Base-by-base conservation (phyloP, 495 filamentous ascomycete genomes). In the Chaetomium tenue region DNA sequence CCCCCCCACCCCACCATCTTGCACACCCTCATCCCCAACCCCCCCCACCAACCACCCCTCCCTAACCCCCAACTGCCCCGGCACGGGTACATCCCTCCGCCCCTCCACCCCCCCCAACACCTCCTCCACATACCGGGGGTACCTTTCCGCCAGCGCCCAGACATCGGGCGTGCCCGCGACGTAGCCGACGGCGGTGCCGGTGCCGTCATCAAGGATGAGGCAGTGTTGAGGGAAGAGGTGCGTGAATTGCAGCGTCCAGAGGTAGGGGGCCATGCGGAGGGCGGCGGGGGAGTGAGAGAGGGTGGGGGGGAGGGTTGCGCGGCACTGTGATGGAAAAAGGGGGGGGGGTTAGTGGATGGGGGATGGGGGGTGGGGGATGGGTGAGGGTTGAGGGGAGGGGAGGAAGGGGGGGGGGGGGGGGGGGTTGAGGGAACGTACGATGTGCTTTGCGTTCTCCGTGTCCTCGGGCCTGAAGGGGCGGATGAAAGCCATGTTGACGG, bases 221-320 rank as follows among this genome's bases (percentile, higher is more conserved):
- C 74, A 75, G 63, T 67, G 66, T 1, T 48, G 22, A 0, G 78
- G 78, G 47, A 60, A 73, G 61, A 80, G 74, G 59, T 71, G 68
- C 28, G 76, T 79, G 70, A 76, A 80, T 8, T 70, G 78, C 48
- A 79, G 76, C 16, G 76, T 77, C 78, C 78, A 80, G 69, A 79
- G 64, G 68, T 80, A 80, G 18, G 78, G 78, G 7, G 77, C 68
- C 44, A 77, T 66, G 48, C 66, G 52, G 51, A 61, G 44, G 40
- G 68, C 74, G 30, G 40, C 60, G 1, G 62, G 46, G 30, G 72
- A 72, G 33, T 69, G 44, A n/a, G 63, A 11, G 30, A 75, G 73
- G 13, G 71, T 72, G 0, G 78, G 76, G 20, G 74, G 70, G 46
- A 78, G 75, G 64, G 78, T 80, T 22, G 67, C 74, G 54, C 74